Percentiles rank a stretch among this genome's conserved stretches.
phyloP scores from a whole-genome alignment of 2,329 filamentous ascomycete genomes.

The Pseudogymnoascus sp. region DNA sequence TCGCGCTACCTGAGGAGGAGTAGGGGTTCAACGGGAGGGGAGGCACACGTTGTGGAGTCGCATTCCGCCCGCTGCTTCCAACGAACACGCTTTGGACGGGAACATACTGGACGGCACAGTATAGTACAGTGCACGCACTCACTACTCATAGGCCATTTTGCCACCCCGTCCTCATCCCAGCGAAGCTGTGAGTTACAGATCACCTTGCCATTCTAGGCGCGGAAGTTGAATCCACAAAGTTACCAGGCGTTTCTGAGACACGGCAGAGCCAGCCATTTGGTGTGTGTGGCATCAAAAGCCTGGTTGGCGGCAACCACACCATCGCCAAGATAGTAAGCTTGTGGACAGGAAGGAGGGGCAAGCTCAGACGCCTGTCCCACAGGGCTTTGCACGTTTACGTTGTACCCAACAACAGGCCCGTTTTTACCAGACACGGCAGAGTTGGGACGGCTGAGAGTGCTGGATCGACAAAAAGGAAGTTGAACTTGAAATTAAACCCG shows the following conservation, averaged over 20 bases:
- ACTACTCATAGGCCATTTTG: neutral
- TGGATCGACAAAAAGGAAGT: slow-evolving; percentile 2
- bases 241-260: slow-evolving; percentile 5
- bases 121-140: neutral
- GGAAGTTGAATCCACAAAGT: neutral
- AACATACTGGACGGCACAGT: neutral
- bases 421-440: slow-evolving; percentile 3
- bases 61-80: neutral
- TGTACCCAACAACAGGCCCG: neutral
- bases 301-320: neutral
- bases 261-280: neutral
- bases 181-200: neutral
- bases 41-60: neutral
- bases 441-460: neutral
- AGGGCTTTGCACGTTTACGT: neutral
- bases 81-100: neutral
- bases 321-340: neutral
- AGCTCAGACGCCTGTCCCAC: slow-evolving; percentile 4
- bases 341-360: neutral
- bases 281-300: neutral
- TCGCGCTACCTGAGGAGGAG: slow-evolving; percentile 2
- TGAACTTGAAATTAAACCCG: neutral
- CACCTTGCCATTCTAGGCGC: neutral
- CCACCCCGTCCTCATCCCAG: neutral
- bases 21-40: neutral